Evolutionary conservation across 1,284 basidiomycete species (phyloP).

Genomic region (Fomitopsis palustris): DNA sequence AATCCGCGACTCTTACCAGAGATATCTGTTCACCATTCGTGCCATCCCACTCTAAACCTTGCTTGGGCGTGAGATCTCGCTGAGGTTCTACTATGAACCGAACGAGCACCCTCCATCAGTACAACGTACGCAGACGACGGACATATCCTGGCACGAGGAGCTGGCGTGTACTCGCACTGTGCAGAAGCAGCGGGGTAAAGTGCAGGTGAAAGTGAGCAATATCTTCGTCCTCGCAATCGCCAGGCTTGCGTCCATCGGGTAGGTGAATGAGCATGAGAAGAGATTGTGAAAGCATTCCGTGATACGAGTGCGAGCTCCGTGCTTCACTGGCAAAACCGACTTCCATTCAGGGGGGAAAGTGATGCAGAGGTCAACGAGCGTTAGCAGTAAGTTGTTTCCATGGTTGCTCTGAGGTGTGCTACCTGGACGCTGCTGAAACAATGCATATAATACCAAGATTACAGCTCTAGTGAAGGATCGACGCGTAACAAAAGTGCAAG

Average conservation of each 20-base stretch:
- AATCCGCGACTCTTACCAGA: no score
- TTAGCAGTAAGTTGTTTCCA: conserved; percentile 71
- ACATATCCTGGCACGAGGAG: conserved; percentile 86
- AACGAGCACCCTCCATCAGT: conserved; percentile 34
- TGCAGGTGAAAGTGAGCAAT: conserved; percentile 87
- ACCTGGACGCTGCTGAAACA: conserved; percentile 30
- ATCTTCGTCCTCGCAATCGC: conserved; percentile 41
- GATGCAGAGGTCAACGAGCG: no score
- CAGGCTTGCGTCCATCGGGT: conserved; percentile 77
- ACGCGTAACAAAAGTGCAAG: no score
- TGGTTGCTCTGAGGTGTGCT: conserved; percentile 48
- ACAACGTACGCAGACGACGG: background rate
- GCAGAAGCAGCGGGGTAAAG: conserved; percentile 84
- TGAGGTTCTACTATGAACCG: conserved; percentile 93
- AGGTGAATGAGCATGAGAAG: conserved; percentile 86
- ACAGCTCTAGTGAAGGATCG: conserved; percentile 8
- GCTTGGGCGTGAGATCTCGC: conserved; percentile 88
- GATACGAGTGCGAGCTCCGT: conserved; percentile 59
- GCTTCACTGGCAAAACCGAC: conserved; percentile 58
- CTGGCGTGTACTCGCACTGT: conserved; percentile 83
- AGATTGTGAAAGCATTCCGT: conserved; percentile 85
- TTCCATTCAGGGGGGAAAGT: conserved; percentile 65
- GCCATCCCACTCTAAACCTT: no score
- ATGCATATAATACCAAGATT: conserved; percentile 2
- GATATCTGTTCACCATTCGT: no score